Conservation (phyloP, 257 asterid species). For the Solanum ossicruentum region DNA sequence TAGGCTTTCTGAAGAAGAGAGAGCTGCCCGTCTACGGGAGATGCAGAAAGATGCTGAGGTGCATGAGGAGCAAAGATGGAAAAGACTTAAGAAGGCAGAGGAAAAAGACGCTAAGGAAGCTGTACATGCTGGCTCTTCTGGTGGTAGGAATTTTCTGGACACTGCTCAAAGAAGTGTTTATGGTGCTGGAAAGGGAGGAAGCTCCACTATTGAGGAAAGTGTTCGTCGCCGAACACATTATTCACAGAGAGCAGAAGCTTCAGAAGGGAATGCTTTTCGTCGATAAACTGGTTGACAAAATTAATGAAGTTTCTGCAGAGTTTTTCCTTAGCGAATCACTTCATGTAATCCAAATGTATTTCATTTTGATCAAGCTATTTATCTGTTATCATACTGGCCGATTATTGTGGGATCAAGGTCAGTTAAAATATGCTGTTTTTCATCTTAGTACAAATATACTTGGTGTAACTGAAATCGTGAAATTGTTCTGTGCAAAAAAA, state of each 20-base stretch:
- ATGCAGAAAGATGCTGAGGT: constrained; percentile 89
- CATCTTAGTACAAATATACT: not conserved
- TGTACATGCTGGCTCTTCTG: constrained; percentile 18
- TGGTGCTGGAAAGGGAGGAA: constrained; percentile 91
- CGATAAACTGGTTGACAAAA: constrained; percentile 12
- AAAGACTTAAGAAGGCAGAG: constrained; percentile 72
- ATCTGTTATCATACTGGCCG: not conserved
- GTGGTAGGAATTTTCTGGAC: constrained; percentile 73
- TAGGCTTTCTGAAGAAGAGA: constrained; percentile 82
- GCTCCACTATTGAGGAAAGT: constrained; percentile 91
- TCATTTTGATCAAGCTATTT: not conserved
- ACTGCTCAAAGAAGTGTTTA: constrained; percentile 70
- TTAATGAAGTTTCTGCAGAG: not conserved
- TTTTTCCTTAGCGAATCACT: not conserved
- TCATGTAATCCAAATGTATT: not conserved
- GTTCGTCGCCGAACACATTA: constrained; percentile 82
- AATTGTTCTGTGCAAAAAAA: not conserved
- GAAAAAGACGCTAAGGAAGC: constrained; percentile 70
- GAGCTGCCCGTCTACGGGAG: constrained; percentile 77
- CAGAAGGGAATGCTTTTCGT: constrained; percentile 76
- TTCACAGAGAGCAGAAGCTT: constrained; percentile 48
- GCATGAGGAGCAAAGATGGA: constrained; percentile 94
- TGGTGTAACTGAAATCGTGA: not conserved
- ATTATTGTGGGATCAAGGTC: not conserved
- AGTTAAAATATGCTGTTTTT: not conserved